Evolutionary conservation across 768 basidiomycete species (phyloP), one percentile per base, ranked within the genome.

Genomic region (Lactarius hatsudake): DNA sequence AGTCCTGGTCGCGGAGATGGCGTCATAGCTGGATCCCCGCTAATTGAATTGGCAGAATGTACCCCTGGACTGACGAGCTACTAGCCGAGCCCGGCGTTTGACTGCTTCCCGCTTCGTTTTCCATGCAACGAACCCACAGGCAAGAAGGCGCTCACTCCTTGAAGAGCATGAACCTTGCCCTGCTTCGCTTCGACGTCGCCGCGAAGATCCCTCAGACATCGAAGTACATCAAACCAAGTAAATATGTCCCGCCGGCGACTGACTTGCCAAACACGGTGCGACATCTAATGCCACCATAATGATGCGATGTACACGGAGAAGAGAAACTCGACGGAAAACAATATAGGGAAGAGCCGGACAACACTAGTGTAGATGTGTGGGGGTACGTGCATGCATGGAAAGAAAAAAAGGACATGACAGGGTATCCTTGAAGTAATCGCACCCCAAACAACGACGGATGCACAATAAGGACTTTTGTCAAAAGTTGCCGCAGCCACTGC

Each of bases 271-370:
- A 67, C 62, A 63, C 30, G 40, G 62, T 43, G n/a, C 7, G 23
- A 28, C 43, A 42, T 45, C 23, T 3, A n/a, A 51, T 67, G 61
- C 32, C 48, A n/a, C n/a, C 42, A 58, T 59, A 54, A 67, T 63
- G 54, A 18, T 67, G 62, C 66, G 66, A 63, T 54, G 40, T 63
- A 63, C 57, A 63, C 66, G 66, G 66, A 59, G 57, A 56, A 32
- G 40, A 38, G n/a, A 7, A 30, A 66, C 23, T 32, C 28, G 55
- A 56, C 28, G 30, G 55, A n/a, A 56, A 56, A 28, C 30, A 56
- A 56, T 32, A 20, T 32, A 20, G 32, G 20, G 30, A 32, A 56
- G 30, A 56, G 18, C 30, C 18, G 5, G 20, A 56, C 55, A 34
- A 34, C 18, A 32, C 55, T 56, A 20, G 30, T 56, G 55, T 17